Percentiles rank a stretch among this genome's conserved stretches.
Conservation (phyloP, 257 asterid species). For the Solanum phureja region DNA sequence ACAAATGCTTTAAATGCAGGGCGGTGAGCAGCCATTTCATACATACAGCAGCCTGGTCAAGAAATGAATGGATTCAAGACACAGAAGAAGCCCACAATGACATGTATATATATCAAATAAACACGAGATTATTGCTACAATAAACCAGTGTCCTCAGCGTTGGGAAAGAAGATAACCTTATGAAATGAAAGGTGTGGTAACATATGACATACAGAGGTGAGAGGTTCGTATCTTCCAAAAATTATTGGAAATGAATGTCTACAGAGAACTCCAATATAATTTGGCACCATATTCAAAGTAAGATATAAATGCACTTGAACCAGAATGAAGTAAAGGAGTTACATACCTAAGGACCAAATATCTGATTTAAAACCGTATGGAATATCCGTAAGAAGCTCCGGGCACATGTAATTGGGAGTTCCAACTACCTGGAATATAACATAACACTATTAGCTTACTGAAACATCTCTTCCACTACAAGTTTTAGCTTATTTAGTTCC, state of each 20-base stretch:
- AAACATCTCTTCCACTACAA: neutral
- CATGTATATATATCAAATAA: neutral
- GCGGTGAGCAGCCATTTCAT: constrained; percentile 98
- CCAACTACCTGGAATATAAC: constrained; percentile 71
- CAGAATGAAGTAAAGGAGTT: neutral
- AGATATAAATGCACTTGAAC: neutral
- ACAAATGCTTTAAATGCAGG: constrained; percentile 98
- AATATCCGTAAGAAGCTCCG: constrained; percentile 96
- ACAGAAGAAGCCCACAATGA: neutral
- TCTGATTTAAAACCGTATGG: constrained; percentile 98
- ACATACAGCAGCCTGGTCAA: constrained; percentile 87
- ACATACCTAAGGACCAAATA: constrained; percentile 97
- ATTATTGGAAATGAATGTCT: neutral
- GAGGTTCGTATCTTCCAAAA: neutral
- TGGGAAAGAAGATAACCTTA: neutral
- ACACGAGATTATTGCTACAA: neutral
- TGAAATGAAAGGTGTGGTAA: neutral
- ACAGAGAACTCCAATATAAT: neutral
- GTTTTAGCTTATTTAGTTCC: neutral
- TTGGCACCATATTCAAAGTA: neutral
- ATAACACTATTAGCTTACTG: neutral
- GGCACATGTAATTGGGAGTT: constrained; percentile 99
- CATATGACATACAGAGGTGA: neutral
- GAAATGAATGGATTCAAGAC: neutral
- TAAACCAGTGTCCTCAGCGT: neutral